A percentile compares a stretch with the other conserved stretches of the same genome.
phyloP scores from a whole-genome alignment of 805 yeast genomes.

The Wickerhamomyces hampshirensis region DNA sequence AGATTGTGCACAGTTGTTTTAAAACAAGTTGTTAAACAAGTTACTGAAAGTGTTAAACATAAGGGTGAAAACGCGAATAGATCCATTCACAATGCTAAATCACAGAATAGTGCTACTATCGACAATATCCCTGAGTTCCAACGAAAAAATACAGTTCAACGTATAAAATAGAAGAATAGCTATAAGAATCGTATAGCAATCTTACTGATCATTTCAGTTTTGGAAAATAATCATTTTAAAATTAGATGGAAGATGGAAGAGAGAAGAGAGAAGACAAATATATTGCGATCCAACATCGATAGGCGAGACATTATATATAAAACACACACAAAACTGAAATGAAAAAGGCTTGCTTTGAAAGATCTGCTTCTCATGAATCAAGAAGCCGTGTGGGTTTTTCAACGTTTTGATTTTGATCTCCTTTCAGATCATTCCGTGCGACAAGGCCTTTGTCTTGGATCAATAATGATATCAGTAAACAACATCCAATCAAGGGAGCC shows the following conservation, averaged over 20 bases:
- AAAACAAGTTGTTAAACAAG: slow-evolving; percentile 30
- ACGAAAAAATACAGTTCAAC: slow-evolving; percentile 1
- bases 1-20: slow-evolving; percentile 30
- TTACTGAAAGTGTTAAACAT: slow-evolving; percentile 5
- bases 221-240: too few relatives aligned
- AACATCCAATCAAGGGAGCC: slow-evolving; percentile 16
- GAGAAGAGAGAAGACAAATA: too few relatives aligned
- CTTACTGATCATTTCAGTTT: too few relatives aligned
- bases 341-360: too few relatives aligned
- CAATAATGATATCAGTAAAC: slow-evolving; percentile 10
- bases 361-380: too few relatives aligned
- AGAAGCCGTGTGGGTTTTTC: too few relatives aligned
- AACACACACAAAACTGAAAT: too few relatives aligned
- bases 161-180: neutral
- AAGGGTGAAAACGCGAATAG: slow-evolving; percentile 1
- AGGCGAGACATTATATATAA: too few relatives aligned
- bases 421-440: slow-evolving; percentile 1
- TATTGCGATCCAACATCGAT: too few relatives aligned
- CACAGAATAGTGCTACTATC: neutral
- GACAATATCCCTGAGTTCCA: slow-evolving; percentile 12
- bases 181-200: neutral
- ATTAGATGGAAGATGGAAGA: too few relatives aligned
- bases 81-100: too few relatives aligned
- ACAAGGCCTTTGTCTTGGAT: slow-evolving; percentile 18
- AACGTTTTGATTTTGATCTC: too few relatives aligned